Base-by-base conservation (phyloP, 1,284 basidiomycete genomes). In the Peniophora sp. region DNA sequence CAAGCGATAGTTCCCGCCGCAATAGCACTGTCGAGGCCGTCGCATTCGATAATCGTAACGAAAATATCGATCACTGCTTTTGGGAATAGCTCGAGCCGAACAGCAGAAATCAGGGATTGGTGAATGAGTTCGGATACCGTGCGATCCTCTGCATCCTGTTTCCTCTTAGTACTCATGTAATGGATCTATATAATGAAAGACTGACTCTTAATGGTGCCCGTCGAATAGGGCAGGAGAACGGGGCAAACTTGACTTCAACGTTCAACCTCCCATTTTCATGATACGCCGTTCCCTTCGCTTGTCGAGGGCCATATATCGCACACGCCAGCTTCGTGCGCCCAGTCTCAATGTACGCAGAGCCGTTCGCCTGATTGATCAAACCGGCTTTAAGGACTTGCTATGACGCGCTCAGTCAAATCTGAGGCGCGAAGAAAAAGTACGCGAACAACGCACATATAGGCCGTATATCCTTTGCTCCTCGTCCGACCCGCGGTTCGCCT, bases 301-400 rank as follows among this genome's bases (percentile, higher is more conserved):
- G 95, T 51, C 94, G 81, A 9, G 96, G 97, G 0, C 96, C 96
- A 66, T 97, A 96, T 89, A 97, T 90, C 43, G 95, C 93, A 64
- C 93, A 97, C 2, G 93, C 92, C 56, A 98, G 83, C 71, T 98
- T 99, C 0, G 92, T 89, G 59, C 77, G 77, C 54, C 81, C 89
- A 12, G 83, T 89, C 69, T 99, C 96, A 56, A 98, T 87, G 63
- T 97, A 99, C 10, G 92, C 92, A 41, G 92, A 96, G 0, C 96
- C 96, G 61, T 93, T 94, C 1, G 96, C 94, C 68, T 96, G 93
- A 52, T 74, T 89, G 48, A 97, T 91, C 8, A 98, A 71, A 3
- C 93, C 92, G 17, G 92, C 84, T 64, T 93, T 84, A 45, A 98
- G 71, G 68, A 92, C 95, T 97, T 55, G 36, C 32, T 52, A 47